Evolutionary conservation across 2,329 filamentous ascomycete species (phyloP), one percentile per base, ranked within the genome.

Genomic region (Parascedosporium putredinis): DNA sequence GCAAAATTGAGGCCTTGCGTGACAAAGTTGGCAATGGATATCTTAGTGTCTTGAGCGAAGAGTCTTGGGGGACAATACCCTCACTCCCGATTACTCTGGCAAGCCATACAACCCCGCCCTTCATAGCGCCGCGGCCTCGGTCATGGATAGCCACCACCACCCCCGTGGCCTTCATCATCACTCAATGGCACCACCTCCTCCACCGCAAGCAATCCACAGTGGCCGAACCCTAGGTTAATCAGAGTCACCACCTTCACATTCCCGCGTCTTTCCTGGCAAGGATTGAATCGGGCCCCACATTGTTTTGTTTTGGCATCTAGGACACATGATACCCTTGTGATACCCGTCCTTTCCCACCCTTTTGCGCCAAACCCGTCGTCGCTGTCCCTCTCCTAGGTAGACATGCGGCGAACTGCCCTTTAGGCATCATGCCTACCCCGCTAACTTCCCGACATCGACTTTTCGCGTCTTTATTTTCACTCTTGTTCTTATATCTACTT

Each of bases 21-120:
- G 84, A 84, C 59, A 88, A 91, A 59, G 83, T 95, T 55, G 90
- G 90, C 27, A 88, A 83, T 58, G 86, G 83, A 33, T 98, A 95
- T 76, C 76, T 98, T 34, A 90, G 83, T 54, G 88, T 86, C 12
- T 72, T 97, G 47, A 85, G 86, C 53, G 90, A 95, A 59, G 86
- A 93, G 63, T 74, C 69, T 38, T 83, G 79, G n/a, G n/a, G 78
- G 74, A 80, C 54, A 57, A 68, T 5, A 65, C 64, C 43, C 62
- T 64, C 12, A 57, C 62, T 10, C 58, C 66, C 9, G 59, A 67
- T 23, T 73, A 68, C 31, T 6, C 49, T 3, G 10, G 29, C 16
- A 23, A 22, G 23, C 16, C 38, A 18, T 50, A 44, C 20, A 45
- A 36, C 7, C 27, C 47, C 25, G 16, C 34, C 20, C 20, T 50